phyloP scores from a whole-genome alignment of 2,329 filamentous ascomycete species.

The Neonectria neomacrospora region DNA sequence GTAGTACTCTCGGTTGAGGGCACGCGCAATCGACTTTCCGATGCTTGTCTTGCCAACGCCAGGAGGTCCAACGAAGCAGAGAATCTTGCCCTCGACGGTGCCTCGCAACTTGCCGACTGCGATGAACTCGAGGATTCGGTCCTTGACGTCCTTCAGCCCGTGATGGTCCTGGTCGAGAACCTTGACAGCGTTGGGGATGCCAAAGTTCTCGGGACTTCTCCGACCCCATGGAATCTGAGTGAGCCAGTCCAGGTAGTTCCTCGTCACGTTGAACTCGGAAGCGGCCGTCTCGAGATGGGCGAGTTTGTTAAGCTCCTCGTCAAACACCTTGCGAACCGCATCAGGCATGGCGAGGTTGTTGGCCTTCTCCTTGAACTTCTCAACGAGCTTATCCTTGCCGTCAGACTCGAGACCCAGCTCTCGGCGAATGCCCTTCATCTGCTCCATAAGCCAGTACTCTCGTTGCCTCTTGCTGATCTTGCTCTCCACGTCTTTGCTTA shows the following conservation, averaged over 20 bases:
- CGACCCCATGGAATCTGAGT: constrained; percentile 98
- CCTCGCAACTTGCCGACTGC: constrained; percentile 96
- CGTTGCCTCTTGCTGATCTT: constrained; percentile 98
- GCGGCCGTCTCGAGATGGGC: constrained; percentile 94
- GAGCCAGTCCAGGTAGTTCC: constrained; percentile 98
- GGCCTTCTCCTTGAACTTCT: constrained; percentile 97
- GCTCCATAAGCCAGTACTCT: constrained; percentile 99
- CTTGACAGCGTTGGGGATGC: constrained; percentile 87
- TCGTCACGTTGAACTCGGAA: constrained; percentile 97
- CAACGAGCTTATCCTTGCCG: constrained; percentile 97
- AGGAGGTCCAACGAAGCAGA: constrained; percentile 96
- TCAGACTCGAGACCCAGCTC: constrained; percentile 97
- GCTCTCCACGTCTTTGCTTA: constrained; percentile 95
- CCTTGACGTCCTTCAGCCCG: constrained; percentile 96
- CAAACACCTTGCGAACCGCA: constrained; percentile 95
- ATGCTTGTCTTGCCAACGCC: constrained; percentile 99
- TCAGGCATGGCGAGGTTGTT: constrained; percentile 96
- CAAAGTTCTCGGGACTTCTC: constrained; percentile 95
- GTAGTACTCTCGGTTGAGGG: constrained; percentile 96
- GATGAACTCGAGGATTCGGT: constrained; percentile 97
- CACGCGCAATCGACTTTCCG: constrained; percentile 95
- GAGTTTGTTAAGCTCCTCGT: constrained; percentile 97
- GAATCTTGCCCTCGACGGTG: constrained; percentile 97
- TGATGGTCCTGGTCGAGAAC: constrained; percentile 98
- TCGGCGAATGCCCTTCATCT: constrained; percentile 97